A percentile compares a stretch with the other conserved stretches of the same genome.
These are phyloP conservation scores for Crucihimalaya himalaica DNA, from an alignment of 345 rosid genomes.

Conservation along the genomic window DNA sequence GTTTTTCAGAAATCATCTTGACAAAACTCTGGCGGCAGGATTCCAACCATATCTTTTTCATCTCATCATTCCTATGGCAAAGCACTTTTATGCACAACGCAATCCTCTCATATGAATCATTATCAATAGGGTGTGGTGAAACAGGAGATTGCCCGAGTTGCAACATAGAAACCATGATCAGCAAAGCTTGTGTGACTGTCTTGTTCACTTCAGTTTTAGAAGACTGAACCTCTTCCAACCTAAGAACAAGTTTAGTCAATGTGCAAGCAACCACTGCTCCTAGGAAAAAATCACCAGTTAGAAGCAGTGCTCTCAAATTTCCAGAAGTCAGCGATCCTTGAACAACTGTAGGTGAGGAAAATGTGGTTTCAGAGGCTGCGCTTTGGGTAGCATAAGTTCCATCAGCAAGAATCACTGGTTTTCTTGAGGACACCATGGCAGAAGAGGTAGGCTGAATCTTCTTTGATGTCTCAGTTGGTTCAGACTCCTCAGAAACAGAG, in stretches of 20 bases:
- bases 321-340: conserved; percentile 71
- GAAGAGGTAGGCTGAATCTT: conserved; percentile 57
- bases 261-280: conserved; percentile 98
- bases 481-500: conserved; percentile 71
- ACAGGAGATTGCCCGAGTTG: conserved; percentile 91
- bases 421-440: conserved; percentile 67
- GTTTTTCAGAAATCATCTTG: conserved; percentile 95
- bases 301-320: conserved; percentile 86
- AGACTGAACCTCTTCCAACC: conserved; percentile 93
- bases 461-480: conserved; percentile 61
- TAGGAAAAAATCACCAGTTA: conserved; percentile 94
- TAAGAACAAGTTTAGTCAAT: conserved; percentile 82
- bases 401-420: conserved; percentile 88
- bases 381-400: conserved; percentile 92
- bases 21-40: conserved; percentile 93
- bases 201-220: conserved; percentile 77
- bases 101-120: conserved; percentile 88
- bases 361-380: conserved; percentile 90
- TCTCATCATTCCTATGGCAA: conserved; percentile 77
- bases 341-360: conserved; percentile 73
- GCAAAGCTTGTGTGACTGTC: conserved; percentile 61
- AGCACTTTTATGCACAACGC: conserved; percentile 76
- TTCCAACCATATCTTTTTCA: conserved; percentile 85
- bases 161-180: conserved; percentile 89
- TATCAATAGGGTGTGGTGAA: conserved; percentile 93